Evolutionary conservation across 495 filamentous ascomycete genomes (phyloP), one percentile per base, ranked within the genome.

Genomic region (Darksidea phi): DNA sequence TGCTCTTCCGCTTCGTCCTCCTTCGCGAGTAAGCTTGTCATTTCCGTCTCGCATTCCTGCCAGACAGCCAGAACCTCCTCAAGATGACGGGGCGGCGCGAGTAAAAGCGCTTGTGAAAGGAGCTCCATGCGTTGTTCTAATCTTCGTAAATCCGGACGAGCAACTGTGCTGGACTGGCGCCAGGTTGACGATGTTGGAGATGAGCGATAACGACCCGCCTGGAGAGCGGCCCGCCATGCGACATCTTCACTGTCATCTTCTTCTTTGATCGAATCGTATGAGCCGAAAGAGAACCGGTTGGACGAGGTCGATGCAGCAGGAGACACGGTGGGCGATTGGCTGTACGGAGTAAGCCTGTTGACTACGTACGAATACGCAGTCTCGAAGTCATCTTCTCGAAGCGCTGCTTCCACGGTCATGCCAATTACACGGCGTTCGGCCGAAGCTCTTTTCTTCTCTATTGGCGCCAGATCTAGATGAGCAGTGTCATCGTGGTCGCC

Each of bases 281-380:
- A 57, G 34, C 48, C 48, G 11, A 57, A 45, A 12, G 66, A 59
- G 25, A 28, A 53, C n/a, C 48, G 10, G 32, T 42, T 42, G 12
- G 57, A 60, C 17, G 49, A 51, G 1, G 50, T 49, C 17, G 59
- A 48, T 24, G 25, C 43, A 26, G 59, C 43, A 1, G 23, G 57
- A 7, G 57, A 46, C 26, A 36, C 41, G 24, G 45, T 28, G 5
- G 48, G 53, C n/a, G 58, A 64, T 37, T 13, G 21, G 24, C 18
- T 25, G 1, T 59, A 26, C 7, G 67, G 60, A 10, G 61, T 59
- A 2, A 88, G 71, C 10, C 82, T 79, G 65, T 83, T 96, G 59
- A 95, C 83, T 34, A 96, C 88, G 74, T 94, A 96, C 12, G 91
- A 95, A 74, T 97, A 97, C 21, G 95, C 95, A 0, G 95, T 97